Base-by-base conservation (phyloP, 805 yeast genomes). In the Kodamaea nitidulidarum region DNA sequence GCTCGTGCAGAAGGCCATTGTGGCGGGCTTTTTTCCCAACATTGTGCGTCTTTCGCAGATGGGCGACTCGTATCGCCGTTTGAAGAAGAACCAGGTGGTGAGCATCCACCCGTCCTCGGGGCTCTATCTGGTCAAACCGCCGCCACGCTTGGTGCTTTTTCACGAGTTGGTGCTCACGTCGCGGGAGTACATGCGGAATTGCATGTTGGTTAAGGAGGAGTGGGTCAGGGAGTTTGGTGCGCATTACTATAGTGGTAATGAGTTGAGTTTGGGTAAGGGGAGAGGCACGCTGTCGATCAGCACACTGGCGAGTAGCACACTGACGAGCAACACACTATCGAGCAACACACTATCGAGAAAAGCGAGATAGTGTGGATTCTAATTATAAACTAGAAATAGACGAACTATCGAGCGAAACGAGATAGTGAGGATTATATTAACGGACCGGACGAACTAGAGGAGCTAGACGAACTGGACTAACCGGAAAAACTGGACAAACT, bases 31-130 rank as follows among this genome's bases (percentile, higher is more conserved):
- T 46, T 85, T 84, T 56, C 69, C 84, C 12, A 80, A 84, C 44
- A 61, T 80, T 1, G 85, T 86, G 0, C 62, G 76, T 29, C 61
- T 86, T 16, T 70, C 76, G 16, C 68, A 70, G 38, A 62, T 67
- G 47, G 95, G 90, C 3, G 87, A 85, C 22, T 75, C 80, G 38
- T 88, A 83, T 55, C 71, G 79, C 7, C 71, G 87, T 1, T 59
- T 80, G 24, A 78, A 78, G 48, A 80, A 80, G 45, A 80, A 81
- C 28, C 82, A 85, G 44, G 73, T 78, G n/a, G 91, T 88, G 1
- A 73, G 67, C 51, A 70, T 91, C 22, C 98, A 91, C 52, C 98
- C 98, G 0, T 82, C 95, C 0, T 84, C 95, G 0, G 76, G 81
- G 0, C 55, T 91, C 21, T 78, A 75, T 51, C 65, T 70, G 9